Conservation (phyloP, 345 rosid species). For the Angophora floribunda region DNA sequence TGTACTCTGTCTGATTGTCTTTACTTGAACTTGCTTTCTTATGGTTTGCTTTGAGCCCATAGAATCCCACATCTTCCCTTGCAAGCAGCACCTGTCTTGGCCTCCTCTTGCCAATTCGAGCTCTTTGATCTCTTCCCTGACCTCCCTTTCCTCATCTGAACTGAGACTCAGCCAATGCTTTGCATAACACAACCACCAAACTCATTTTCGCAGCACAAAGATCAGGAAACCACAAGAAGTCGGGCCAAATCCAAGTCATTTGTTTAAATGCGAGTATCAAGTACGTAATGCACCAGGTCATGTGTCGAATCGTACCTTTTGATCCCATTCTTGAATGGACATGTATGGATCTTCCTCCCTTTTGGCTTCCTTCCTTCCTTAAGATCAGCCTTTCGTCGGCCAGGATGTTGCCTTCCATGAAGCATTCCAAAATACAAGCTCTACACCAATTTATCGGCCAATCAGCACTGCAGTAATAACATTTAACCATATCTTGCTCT, state of each 20-base stretch:
- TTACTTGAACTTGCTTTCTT: neutral
- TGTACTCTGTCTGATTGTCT: neutral
- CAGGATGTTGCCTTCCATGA: neutral
- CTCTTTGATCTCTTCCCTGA: neutral
- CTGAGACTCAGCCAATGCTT: fast-evolving
- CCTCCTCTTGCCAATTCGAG: neutral
- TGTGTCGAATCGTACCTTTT: neutral
- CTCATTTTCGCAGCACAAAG: neutral
- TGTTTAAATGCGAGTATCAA: too few relatives aligned
- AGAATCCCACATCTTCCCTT: neutral
- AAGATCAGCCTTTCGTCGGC: neutral
- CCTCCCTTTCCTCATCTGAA: neutral
- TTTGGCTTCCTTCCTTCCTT: neutral
- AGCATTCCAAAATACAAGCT: conserved; percentile 1
- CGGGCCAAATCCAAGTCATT: neutral
- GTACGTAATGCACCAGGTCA: neutral
- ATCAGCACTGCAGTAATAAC: neutral
- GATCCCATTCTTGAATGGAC: neutral
- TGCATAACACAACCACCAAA: neutral
- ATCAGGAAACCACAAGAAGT: neutral
- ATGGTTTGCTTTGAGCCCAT: neutral
- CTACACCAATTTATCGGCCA: neutral
- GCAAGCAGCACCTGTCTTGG: neutral
- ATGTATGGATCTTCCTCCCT: neutral
- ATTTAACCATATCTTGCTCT: neutral